A percentile compares a stretch with the other conserved stretches of the same genome.
phyloP scores from a whole-genome alignment of 2,329 filamentous ascomycete species.

The Paraphoma chrysanthemicola region DNA sequence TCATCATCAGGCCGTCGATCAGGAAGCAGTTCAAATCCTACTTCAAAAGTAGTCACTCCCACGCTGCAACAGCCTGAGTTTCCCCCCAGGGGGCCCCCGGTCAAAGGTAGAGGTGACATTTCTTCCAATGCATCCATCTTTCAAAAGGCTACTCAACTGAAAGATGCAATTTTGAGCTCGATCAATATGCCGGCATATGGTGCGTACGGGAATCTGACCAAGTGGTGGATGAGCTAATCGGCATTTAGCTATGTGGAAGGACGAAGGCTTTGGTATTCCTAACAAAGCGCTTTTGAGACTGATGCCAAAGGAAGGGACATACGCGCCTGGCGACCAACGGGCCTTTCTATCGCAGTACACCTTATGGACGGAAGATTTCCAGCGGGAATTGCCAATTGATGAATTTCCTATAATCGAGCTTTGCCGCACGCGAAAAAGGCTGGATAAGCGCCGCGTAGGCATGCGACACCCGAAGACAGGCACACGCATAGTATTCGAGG shows the following conservation, averaged over 20 bases:
- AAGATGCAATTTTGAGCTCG: slow-evolving; percentile 78
- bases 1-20: slow-evolving; percentile 48
- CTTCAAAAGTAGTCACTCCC: slow-evolving; percentile 59
- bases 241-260: slow-evolving; percentile 72
- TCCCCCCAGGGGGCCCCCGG: slow-evolving; percentile 71
- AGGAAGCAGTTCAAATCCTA: slow-evolving; percentile 37
- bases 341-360: slow-evolving; percentile 67
- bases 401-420: slow-evolving; percentile 74
- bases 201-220: no score
- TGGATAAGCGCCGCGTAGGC: slow-evolving; percentile 65
- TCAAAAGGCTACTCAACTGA: slow-evolving; percentile 76
- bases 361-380: slow-evolving; percentile 72
- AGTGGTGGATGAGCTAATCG: no score
- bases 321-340: slow-evolving; percentile 45
- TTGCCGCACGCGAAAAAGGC: slow-evolving; percentile 66
- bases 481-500: slow-evolving; percentile 67
- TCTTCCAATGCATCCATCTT: slow-evolving; percentile 69
- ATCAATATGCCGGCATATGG: slow-evolving; percentile 74
- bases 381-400: slow-evolving; percentile 59
- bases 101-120: slow-evolving; percentile 54
- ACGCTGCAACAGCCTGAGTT: slow-evolving; percentile 66
- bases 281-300: slow-evolving; percentile 67
- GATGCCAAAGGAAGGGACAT: slow-evolving; percentile 47
- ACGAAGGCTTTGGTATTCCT: slow-evolving; percentile 75
- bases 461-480: slow-evolving; percentile 64